Evolutionary conservation across 169 alveolate species (phyloP), one percentile per base, ranked within the genome.

Genomic region (Cryptosporidium parvum): DNA sequence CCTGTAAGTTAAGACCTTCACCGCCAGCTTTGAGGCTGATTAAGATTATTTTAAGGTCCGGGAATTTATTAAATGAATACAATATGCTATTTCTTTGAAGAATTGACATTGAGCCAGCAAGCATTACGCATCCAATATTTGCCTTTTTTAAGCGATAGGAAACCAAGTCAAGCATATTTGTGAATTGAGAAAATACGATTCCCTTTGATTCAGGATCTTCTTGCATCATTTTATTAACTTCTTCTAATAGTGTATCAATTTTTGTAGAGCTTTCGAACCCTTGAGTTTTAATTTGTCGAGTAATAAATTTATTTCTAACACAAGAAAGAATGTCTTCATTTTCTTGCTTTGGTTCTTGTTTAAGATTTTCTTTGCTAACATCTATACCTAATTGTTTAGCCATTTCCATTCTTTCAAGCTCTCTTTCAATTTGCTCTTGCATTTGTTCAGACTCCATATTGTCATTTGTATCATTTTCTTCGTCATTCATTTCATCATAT

Each of bases 1-100:
- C 98, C 29, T 97, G 98, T 71, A 98, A 92, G 93, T 98, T 98
- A 86, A 98, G 96, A n/a, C 99, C 99, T 86, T 97, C 97, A 6
- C 99, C 99, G 2, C 99, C 99, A 0, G 99, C 99, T 85, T 96
- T 97, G 65, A 97, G 94, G 70, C 98, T 94, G 84, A 97, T 95
- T 42, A 97, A 92, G 71, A 98, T 91, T 21, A 95, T 96, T 71
- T 95, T 91, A 45, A 94, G 62, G 52, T 91, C 93, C 37, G 96
- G 96, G 39, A 91, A 95, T 53, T 92, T 92, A 91, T 95, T 95
- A 91, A 96, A 96, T 67, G 94, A 94, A 58, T 93, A 86, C 58
- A 96, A 92, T 59, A 96, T 95, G 85, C 93, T 94, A 56, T 93
- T 89, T 91, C 98, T 91, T 69, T 71, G 85, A 7, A 91, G 93